Conservation (phyloP, 768 basidiomycete species). For the Nidularia sp. region DNA sequence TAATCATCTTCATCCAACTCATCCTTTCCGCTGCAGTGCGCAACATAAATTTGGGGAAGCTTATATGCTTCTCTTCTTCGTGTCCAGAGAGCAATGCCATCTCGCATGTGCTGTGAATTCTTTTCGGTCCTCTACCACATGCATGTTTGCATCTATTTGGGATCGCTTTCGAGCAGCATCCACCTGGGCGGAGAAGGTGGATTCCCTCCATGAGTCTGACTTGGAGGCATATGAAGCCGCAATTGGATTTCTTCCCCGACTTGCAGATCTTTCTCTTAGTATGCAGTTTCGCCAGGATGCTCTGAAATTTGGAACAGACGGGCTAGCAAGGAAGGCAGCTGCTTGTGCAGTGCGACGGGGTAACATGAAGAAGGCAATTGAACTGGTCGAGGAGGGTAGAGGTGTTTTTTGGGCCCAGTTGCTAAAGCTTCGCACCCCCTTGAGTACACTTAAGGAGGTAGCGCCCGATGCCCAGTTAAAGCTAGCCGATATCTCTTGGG, state of each 20-base stretch:
- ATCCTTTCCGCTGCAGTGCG: too few relatives aligned
- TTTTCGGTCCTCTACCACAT: too few relatives aligned
- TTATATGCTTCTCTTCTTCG: too few relatives aligned
- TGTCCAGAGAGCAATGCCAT: too few relatives aligned
- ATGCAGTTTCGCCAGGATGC: not conserved
- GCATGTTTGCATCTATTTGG: too few relatives aligned
- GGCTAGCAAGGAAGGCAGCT: not conserved
- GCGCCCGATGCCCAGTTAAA: not conserved
- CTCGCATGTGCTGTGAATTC: too few relatives aligned
- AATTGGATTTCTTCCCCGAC: not conserved
- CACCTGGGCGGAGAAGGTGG: too few relatives aligned
- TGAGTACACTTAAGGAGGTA: not conserved
- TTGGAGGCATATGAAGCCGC: not conserved
- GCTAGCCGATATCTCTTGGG: not conserved
- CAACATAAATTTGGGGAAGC: too few relatives aligned
- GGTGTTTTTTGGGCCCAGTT: not conserved
- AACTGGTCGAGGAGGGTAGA: not conserved
- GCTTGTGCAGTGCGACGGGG: not conserved
- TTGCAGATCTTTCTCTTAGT: not conserved
- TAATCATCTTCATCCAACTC: too few relatives aligned
- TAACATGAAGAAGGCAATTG: not conserved
- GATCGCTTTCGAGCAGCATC: too few relatives aligned
- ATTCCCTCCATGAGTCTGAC: not conserved
- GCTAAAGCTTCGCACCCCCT: not conserved
- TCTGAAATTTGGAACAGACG: not conserved